Conservation (phyloP, 2,329 filamentous ascomycete species). For the Paracamarosporium sp. region DNA sequence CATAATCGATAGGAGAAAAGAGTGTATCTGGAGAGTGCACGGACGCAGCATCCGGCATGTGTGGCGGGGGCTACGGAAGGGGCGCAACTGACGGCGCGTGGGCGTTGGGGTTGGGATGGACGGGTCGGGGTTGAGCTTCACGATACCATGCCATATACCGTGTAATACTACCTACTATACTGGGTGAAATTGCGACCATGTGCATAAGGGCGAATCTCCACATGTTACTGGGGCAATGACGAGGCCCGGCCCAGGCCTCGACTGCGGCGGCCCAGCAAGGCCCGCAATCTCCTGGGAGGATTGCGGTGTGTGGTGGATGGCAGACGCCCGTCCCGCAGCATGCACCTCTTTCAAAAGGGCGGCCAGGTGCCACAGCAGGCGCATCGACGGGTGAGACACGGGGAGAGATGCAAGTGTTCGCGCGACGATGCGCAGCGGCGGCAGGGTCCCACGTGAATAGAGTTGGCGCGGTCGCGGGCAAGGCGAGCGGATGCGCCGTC, state of each 20-base stretch:
- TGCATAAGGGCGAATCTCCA: constrained; percentile 11
- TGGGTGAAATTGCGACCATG: constrained; percentile 3
- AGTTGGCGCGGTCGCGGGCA: not conserved
- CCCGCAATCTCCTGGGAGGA: constrained; percentile 10
- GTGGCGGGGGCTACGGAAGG: constrained; percentile 6
- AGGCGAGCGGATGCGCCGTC: not conserved
- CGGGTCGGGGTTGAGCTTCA: not conserved
- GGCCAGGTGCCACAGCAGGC: not conserved
- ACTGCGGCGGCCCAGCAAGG: constrained; percentile 3
- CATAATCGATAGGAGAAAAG: constrained; percentile 1
- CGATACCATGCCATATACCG: not conserved
- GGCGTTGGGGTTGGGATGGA: not conserved
- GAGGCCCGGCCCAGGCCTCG: constrained; percentile 2
- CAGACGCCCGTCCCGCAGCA: not conserved
- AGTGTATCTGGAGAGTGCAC: not conserved
- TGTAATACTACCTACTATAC: no score
- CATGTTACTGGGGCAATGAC: constrained; percentile 3
- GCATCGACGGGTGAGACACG: not conserved
- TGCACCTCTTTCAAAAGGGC: not conserved
- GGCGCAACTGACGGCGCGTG: constrained; percentile 3
- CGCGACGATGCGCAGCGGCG: no score
- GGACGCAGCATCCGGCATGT: not conserved
- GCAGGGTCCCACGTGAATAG: no score
- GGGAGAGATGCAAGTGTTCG: not conserved
- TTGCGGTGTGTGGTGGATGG: not conserved